phyloP scores from a whole-genome alignment of 768 basidiomycete species.

The Candolleomyces efflorescens region DNA sequence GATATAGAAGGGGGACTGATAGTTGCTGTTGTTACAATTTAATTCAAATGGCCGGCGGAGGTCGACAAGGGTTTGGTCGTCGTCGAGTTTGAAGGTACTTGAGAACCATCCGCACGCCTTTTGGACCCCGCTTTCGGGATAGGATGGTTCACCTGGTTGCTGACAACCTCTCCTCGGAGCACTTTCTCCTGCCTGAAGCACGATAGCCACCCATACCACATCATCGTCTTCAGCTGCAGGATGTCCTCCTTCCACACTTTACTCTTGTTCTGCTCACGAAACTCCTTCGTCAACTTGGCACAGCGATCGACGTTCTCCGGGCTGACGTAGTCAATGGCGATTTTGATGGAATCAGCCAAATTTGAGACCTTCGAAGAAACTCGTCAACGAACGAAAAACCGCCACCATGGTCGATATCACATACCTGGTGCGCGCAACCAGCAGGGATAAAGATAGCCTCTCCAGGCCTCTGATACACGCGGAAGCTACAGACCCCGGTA shows the following conservation, averaged over 20 bases:
- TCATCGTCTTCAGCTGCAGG: slow-evolving; percentile 84
- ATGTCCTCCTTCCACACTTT: slow-evolving; percentile 95
- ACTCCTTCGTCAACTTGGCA: slow-evolving; percentile 81
- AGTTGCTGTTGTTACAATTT: too few species aligned
- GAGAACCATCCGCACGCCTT: not conserved
- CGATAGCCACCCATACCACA: slow-evolving; percentile 92
- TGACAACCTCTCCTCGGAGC: not conserved
- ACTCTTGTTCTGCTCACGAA: slow-evolving; percentile 83
- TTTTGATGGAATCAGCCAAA: slow-evolving; percentile 92
- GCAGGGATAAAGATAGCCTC: slow-evolving; percentile 96
- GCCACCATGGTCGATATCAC: slow-evolving; percentile 12
- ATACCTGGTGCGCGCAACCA: slow-evolving; percentile 86
- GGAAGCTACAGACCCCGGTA: slow-evolving; percentile 69
- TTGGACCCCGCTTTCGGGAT: too few species aligned
- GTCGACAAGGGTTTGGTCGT: too few species aligned
- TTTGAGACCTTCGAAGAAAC: slow-evolving; percentile 68
- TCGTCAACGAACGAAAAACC: not conserved
- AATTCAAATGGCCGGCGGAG: too few species aligned
- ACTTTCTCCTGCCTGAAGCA: slow-evolving; percentile 39
- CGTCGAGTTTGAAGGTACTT: not conserved
- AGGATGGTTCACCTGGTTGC: not conserved
- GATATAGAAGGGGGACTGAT: too few species aligned
- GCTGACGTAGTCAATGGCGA: slow-evolving; percentile 92
- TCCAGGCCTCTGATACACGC: slow-evolving; percentile 87
- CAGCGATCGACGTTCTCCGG: slow-evolving; percentile 89